Percentiles rank a stretch among this genome's conserved stretches.
Conservation (phyloP, 139 green algal genomes). For the Chloropicon primus region DNA sequence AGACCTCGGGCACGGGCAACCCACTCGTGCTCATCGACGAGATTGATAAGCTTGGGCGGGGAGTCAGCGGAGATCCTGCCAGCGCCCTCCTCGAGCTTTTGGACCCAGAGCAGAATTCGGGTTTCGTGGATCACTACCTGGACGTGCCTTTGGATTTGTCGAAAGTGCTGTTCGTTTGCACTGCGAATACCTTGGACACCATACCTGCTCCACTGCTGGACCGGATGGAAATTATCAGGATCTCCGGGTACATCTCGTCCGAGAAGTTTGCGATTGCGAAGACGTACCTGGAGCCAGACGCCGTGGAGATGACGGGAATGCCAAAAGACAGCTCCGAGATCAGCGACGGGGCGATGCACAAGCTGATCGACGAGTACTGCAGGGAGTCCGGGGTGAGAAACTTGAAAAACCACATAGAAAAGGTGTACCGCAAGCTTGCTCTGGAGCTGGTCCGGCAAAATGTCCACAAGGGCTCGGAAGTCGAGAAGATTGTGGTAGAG, state of each 20-base stretch:
- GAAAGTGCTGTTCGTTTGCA: constrained; percentile 90
- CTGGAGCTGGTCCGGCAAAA: constrained; percentile 41
- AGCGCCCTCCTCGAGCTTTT: constrained; percentile 91
- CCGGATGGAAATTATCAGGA: constrained; percentile 83
- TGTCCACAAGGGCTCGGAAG: not conserved
- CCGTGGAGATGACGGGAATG: constrained; percentile 52
- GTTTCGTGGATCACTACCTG: constrained; percentile 93
- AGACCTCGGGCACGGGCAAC: constrained; percentile 65
- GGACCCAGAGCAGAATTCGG: constrained; percentile 91
- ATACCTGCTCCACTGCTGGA: constrained; percentile 89
- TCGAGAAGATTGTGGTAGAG: constrained; percentile 40
- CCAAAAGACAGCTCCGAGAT: constrained; percentile 40
- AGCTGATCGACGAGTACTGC: constrained; percentile 67
- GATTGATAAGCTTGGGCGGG: constrained; percentile 83
- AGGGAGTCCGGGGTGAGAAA: constrained; percentile 91
- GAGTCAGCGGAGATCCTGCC: constrained; percentile 70
- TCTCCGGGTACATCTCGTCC: constrained; percentile 70
- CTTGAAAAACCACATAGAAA: constrained; percentile 94
- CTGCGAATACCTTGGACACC: constrained; percentile 89
- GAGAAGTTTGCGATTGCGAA: constrained; percentile 89
- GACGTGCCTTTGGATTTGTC: constrained; percentile 89
- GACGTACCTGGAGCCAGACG: constrained; percentile 75
- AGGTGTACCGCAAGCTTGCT: constrained; percentile 87
- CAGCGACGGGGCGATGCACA: constrained; percentile 53
- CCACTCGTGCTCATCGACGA: constrained; percentile 95